Conservation (phyloP, 805 yeast species). For the Saccharomycopsis babjevae region DNA sequence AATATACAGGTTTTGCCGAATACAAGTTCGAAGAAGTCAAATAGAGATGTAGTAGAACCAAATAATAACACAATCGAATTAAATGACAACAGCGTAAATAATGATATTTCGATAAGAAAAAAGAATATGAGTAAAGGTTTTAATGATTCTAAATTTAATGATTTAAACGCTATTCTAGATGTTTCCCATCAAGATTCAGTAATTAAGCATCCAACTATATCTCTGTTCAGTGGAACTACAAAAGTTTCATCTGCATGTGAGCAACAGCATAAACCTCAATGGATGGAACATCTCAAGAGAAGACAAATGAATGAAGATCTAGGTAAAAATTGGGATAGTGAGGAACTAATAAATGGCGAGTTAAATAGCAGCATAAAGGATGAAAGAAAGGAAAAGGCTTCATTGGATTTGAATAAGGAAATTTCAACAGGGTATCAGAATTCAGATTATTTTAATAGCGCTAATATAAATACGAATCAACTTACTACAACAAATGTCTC, state of each 20-base stretch:
- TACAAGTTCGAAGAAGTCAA: background rate
- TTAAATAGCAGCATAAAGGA: background rate
- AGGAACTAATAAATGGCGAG: background rate
- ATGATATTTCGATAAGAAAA: background rate
- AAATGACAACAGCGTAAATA: background rate
- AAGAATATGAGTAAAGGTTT: background rate
- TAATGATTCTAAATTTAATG: constrained; percentile 14
- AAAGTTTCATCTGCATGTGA: constrained; percentile 1
- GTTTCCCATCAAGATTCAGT: background rate
- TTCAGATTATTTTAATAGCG: constrained; percentile 7
- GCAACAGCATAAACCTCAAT: constrained; percentile 10
- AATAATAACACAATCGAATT: background rate
- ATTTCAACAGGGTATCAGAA: background rate
- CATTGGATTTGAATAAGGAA: background rate
- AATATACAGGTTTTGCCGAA: background rate
- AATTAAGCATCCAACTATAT: background rate
- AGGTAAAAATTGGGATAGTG: background rate
- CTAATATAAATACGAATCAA: constrained; percentile 6
- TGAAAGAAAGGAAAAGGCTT: background rate
- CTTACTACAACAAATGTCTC: background rate
- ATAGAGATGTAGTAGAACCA: background rate
- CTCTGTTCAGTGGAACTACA: constrained; percentile 4
- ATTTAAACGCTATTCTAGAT: constrained; percentile 14
- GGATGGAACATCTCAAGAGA: constrained; percentile 14
- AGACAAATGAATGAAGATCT: background rate